Evolutionary conservation across 805 yeast genomes (phyloP).

Genomic region (Barnettozyma botsteinii): DNA sequence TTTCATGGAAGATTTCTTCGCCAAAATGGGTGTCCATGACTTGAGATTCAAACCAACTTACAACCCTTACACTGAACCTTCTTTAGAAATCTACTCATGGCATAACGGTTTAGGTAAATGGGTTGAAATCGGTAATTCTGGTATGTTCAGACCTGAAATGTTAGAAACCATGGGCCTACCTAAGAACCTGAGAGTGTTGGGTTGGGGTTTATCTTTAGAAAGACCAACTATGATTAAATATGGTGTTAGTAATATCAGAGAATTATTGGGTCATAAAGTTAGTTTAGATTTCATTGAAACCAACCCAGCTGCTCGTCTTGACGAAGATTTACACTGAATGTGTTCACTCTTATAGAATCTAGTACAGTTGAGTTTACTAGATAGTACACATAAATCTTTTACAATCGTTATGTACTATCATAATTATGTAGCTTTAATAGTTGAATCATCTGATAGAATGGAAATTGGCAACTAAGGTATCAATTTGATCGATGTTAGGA

Average conservation of each 20-base stretch:
- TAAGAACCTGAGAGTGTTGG: conserved; percentile 85
- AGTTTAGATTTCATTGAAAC: conserved; percentile 88
- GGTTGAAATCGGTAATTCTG: conserved; percentile 99
- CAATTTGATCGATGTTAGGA: conserved; percentile 2
- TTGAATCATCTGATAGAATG: not conserved
- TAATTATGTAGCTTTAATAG: not conserved
- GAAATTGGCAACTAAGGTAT: not conserved
- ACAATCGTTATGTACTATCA: no score
- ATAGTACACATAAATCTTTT: no score
- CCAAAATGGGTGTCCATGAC: conserved; percentile 94
- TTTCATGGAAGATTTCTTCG: conserved; percentile 95
- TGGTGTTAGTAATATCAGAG: conserved; percentile 93
- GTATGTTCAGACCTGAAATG: conserved; percentile 99
- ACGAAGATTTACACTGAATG: conserved; percentile 43
- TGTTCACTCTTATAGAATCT: not conserved
- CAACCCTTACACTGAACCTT: conserved; percentile 98
- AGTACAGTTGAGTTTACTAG: no score
- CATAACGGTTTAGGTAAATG: conserved; percentile 91
- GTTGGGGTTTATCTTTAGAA: conserved; percentile 96
- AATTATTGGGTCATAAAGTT: conserved; percentile 94
- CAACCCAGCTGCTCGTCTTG: conserved; percentile 97
- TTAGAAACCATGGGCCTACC: conserved; percentile 98
- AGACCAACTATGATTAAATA: conserved; percentile 99
- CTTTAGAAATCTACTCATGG: conserved; percentile 95
- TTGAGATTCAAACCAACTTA: conserved; percentile 98